phyloP scores from a whole-genome alignment of 257 asterid species.

The Solanum peruvianum region DNA sequence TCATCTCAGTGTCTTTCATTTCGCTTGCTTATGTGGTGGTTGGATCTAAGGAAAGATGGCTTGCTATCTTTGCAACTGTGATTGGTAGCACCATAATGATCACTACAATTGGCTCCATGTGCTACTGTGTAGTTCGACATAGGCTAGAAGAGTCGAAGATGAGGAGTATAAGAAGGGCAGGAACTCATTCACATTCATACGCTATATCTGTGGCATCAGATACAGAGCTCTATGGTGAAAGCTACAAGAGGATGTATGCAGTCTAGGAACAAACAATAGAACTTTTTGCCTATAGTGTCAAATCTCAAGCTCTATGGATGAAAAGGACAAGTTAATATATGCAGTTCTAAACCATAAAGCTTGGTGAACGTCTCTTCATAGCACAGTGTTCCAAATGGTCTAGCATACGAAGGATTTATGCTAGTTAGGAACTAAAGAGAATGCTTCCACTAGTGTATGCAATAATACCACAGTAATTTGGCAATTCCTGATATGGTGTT shows the following conservation, averaged over 20 bases:
- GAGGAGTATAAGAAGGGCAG: constrained; percentile 42
- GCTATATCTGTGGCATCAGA: constrained; percentile 64
- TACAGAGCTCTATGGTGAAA: constrained; percentile 54
- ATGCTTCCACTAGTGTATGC: background rate
- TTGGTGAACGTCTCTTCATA: background rate
- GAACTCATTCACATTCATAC: constrained; percentile 56
- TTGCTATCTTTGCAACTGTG: constrained; percentile 67
- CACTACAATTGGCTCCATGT: constrained; percentile 87
- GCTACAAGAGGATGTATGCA: constrained; percentile 79
- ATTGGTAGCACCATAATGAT: constrained; percentile 71
- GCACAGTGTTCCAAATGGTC: background rate
- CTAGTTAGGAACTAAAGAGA: background rate
- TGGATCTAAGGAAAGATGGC: constrained; percentile 68
- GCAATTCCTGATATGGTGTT: background rate
- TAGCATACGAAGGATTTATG: background rate
- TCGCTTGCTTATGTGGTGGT: constrained; percentile 79
- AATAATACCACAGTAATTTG: background rate
- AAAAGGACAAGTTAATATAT: background rate
- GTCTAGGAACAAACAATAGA: constrained; percentile 17
- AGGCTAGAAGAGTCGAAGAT: constrained; percentile 78
- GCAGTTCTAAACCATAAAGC: background rate
- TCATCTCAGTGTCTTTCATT: constrained; percentile 74
- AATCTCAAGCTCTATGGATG: background rate
- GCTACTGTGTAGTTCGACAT: constrained; percentile 70
- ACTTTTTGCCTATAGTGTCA: background rate